Evolutionary conservation across 495 filamentous ascomycete species (phyloP), one percentile per base, ranked within the genome.

Genomic region (Penicillium ochrochloron): DNA sequence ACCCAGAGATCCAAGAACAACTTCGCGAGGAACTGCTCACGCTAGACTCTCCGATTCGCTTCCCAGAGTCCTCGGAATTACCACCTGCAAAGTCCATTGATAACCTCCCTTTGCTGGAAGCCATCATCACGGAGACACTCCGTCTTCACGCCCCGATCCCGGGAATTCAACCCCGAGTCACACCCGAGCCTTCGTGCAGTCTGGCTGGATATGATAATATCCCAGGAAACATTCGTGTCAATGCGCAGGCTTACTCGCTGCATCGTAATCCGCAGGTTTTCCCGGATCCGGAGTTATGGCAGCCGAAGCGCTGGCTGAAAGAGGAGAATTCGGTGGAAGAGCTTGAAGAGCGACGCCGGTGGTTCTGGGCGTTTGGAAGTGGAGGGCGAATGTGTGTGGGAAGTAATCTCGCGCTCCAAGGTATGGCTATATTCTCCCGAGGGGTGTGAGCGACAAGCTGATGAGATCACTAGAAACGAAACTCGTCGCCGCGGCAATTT

Each of bases 361-460:
- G 88, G 81, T 94, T 94, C 73, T 96, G 92, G 92, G 91, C 91
- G 0, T 96, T 96, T 77, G 87, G 90, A 3, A 92, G 88, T 58
- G 92, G 92, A 1, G 90, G 91, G 0, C 76, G 92, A 60, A 95
- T 94, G 92, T 96, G 92, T 66, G 82, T 95, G 11, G 92, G 92
- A 5, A 91, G 86, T 48, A 90, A 94, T 76, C 86, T 96, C 56
- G 91, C 92, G 15, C 82, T 93, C 78, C 87, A 91, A 73, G 88
- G 90, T 92, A 77, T 31, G 51, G 64, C n/a, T n/a, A n/a, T n/a
- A n/a, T n/a, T n/a, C n/a, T 51, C 2, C 1, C 27, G 12, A 23
- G 5, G 14, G 14, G 9, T 23, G 17, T 39, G 8, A 27, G 21
- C 3, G 10, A 27, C 1, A 34, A 48, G 58, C 60, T 73, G 50